Percentiles rank a stretch among this genome's conserved stretches.
Conservation (phyloP, 192 early-diverging fungal species). For the Coemansia sp. region DNA sequence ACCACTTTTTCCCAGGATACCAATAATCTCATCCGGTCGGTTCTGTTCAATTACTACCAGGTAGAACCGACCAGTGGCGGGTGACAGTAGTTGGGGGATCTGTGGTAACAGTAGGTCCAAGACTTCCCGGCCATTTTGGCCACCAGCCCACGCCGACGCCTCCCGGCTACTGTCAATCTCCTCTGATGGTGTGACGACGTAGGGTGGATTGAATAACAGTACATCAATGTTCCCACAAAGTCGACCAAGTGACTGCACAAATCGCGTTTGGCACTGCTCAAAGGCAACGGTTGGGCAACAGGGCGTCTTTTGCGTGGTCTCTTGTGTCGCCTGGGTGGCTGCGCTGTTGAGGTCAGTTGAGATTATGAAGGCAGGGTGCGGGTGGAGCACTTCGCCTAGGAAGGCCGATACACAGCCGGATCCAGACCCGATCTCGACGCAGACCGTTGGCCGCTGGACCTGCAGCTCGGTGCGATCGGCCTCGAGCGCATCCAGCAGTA, state of each 20-base stretch:
- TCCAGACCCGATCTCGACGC: constrained; percentile 86
- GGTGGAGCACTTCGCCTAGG: constrained; percentile 43
- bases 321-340: constrained; percentile 60
- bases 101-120: constrained; percentile 71
- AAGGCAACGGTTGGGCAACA: constrained; percentile 18
- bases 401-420: constrained; percentile 84
- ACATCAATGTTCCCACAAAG: constrained; percentile 63
- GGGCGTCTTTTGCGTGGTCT: constrained; percentile 58
- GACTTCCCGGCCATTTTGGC: constrained; percentile 82
- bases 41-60: constrained; percentile 84
- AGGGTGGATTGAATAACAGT: constrained; percentile 91
- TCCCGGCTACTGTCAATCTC: constrained; percentile 62
- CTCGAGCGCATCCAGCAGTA: constrained; percentile 90
- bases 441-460: constrained; percentile 54
- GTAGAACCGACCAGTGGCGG: constrained; percentile 75
- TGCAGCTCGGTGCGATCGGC: constrained; percentile 56
- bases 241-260: constrained; percentile 54
- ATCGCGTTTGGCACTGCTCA: constrained; percentile 60
- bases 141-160: constrained; percentile 90
- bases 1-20: constrained; percentile 43
- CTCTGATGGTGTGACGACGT: constrained; percentile 76
- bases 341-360: constrained; percentile 80
- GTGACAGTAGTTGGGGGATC: constrained; percentile 62
- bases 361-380: constrained; percentile 28
- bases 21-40: constrained; percentile 70